Base-by-base conservation (phyloP, 2,329 filamentous ascomycete genomes). In the Diaporthe sp. region DNA sequence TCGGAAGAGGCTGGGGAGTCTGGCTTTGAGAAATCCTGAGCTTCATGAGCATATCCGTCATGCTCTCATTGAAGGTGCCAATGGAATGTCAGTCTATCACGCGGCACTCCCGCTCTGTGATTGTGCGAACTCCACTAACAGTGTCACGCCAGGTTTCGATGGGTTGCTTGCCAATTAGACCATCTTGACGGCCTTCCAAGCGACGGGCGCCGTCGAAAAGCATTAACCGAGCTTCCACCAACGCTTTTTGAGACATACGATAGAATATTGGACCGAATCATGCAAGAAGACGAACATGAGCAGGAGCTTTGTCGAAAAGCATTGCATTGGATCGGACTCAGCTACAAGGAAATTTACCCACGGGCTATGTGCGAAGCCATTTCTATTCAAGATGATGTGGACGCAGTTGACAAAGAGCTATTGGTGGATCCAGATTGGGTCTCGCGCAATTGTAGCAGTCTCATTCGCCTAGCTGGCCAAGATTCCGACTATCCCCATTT, bases 311-410 rank as follows among this genome's bases (percentile, higher is more conserved):
- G 37, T 44, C 37, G 58, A 2, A 63, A n/a, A 19, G 58, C 37
- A 1, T 30, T 63, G 17, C 37, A 63, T n/a, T 44, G 25, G 17
- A 63, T 63, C 8, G 37, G 37, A 1, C 4, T 42, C 8, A 25
- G 58, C 25, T 22, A 13, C 4, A 1, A 9, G 1, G 5, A 4
- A 0, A 59, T 61, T 3, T 1, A 10, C 13, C 2, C 9, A 0
- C 1, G 2, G 15, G 58, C 37, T 4, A 12, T 63, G 17, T 42
- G 25, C 8, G 37, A 63, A 63, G 58, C 58, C 58, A 22, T 63
- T 7, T 44, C 58, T 1, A 27, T 30, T 5, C 25, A 25, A 6
- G 25, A 30, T 0, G 25, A 44, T n/a, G 8, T 44, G 25, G n/a
- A n/a, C 25, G 4, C 8, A 3, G 2, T 44, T 4, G n/a, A 30